Base-by-base conservation (phyloP, 163 green algal genomes). In the Prototheca wickerhamii region DNA sequence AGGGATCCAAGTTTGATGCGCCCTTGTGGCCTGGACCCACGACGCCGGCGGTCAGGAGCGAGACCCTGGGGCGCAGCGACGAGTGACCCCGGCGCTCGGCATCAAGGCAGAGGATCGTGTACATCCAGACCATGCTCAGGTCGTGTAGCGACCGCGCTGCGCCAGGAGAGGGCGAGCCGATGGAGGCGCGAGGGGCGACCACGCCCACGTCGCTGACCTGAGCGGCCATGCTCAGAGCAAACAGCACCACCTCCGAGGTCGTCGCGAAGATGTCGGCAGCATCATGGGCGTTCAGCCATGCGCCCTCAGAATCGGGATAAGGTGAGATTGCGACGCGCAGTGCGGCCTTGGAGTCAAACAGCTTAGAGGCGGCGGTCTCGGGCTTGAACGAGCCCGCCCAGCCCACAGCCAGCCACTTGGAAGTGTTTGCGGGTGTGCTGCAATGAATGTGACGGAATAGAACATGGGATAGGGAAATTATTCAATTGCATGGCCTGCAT, bases 81-180 rank as follows among this genome's bases (percentile, higher is more conserved):
- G 46, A 5, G 18, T 5, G 18, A 25, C 46, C 23, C 1, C n/a
- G n/a, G n/a, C n/a, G n/a, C n/a, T n/a, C n/a, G n/a, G n/a, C 23
- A 28, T 18, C n/a, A 25, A 34, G 33, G 4, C 25, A 1, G 26
- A 59, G 52, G 3, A 37, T 32, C 17, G 49, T 30, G 25, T 56
- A 62, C 2, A 56, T 61, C 65, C 65, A 77, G 21, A 53, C 60
- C 62, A 73, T 66, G 60, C 64, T 72, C 10, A 54, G 58, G 4
- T 54, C 26, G n/a, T 76, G 40, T 40, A 65, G n/a, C 35, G 15
- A 46, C 10, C 15, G 40, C 10, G 40, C 40, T 46, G 40, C 40
- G 3, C n/a, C 7, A 60, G n/a, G n/a, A n/a, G n/a, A n/a, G n/a
- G n/a, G n/a, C 70, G 35, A 65, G 66, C 8, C 62, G 68, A 4